Conservation (phyloP, 768 basidiomycete genomes). For the Kockovaella imperatae region DNA sequence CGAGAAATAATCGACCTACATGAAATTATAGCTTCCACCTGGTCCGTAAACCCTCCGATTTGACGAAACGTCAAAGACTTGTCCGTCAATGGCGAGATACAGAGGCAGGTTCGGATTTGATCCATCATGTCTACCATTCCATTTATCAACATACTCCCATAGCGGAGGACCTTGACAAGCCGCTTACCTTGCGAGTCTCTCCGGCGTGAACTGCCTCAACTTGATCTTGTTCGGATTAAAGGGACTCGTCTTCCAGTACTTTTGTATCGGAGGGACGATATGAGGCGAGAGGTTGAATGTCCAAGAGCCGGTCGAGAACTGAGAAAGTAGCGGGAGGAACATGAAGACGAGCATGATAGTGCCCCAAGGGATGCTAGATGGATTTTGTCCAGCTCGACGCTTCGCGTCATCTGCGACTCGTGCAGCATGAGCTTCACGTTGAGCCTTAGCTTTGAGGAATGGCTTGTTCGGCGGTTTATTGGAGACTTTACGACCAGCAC, state of each 20-base stretch:
- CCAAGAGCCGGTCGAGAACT: slow-evolving; percentile 53
- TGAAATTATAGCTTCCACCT: slow-evolving; percentile 55
- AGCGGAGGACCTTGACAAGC: no score
- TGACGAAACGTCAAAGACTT: slow-evolving; percentile 84
- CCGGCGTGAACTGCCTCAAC: slow-evolving; percentile 58
- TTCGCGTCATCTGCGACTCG: slow-evolving; percentile 41
- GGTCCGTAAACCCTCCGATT: slow-evolving; percentile 71
- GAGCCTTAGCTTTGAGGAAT: slow-evolving; percentile 55
- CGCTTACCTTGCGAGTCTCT: slow-evolving; percentile 56
- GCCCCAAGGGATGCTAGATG: slow-evolving; percentile 51
- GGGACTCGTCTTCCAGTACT: slow-evolving; percentile 14
- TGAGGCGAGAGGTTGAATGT: slow-evolving; percentile 15
- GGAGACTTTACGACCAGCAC: slow-evolving; percentile 60
- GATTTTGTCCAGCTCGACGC: slow-evolving; percentile 52
- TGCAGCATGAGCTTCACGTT: slow-evolving; percentile 57
- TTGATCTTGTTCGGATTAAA: slow-evolving; percentile 56
- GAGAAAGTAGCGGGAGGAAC: slow-evolving; percentile 34
- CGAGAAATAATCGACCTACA: slow-evolving; percentile 28
- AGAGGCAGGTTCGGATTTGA: slow-evolving; percentile 57
- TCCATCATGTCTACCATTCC: no score
- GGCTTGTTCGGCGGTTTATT: slow-evolving; percentile 77
- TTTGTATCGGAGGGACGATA: slow-evolving; percentile 7
- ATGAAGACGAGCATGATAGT: slow-evolving; percentile 16
- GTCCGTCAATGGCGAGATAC: slow-evolving; percentile 85
- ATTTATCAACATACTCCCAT: no score